Base-by-base conservation (phyloP, 2,329 filamentous ascomycete species). In the Colletotrichum kahawae region DNA sequence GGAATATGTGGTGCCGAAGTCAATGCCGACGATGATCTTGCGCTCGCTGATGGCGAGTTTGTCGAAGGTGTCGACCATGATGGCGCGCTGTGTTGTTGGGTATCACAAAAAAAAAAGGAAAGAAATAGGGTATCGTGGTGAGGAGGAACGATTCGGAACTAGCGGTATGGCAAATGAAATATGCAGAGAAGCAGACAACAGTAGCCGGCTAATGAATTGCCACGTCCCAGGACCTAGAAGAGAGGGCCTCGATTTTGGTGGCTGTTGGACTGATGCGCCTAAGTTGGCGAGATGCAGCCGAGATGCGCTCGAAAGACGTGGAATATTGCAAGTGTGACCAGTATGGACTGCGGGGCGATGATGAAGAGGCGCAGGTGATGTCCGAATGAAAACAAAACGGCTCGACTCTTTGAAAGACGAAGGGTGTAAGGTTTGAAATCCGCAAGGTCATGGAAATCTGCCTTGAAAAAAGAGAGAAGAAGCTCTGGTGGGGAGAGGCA, bases 1-100 rank as follows among this genome's bases (percentile, higher is more conserved):
- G 16, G 88, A 89, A 79, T 88, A 91, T 6, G 89, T 91, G 14
- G 89, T 91, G 31, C 89, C 89, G 77, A 91, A 90, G 78, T 91
- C 89, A 74, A 91, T 87, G 24, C 87, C 89, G 76, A 90, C 84
- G 67, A 90, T 84, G 75, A 90, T 86, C 79, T 84, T 87, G 78
- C 84, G 83, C 29, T 84, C 82, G 31, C 77, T 78, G 54, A 82
- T 77, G 33, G 79, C 79, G 64, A 85, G 79, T 66, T 80, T 81
- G 48, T 84, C 82, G 43, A 84, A 83, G 24, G 10, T 31, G 18
- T 85, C 83, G 83, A 85, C 85, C 38, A 59, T 5, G 8, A 68
- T 38, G 18, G 24, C 4, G 7, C 16, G 2, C 3, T 12, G 9
- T 51, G 6, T 48, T 21, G 29, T 24, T n/a, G 36, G 31, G 31